phyloP scores from a whole-genome alignment of 148 eudicot genomes.

The Chenopodium berlandieri region DNA sequence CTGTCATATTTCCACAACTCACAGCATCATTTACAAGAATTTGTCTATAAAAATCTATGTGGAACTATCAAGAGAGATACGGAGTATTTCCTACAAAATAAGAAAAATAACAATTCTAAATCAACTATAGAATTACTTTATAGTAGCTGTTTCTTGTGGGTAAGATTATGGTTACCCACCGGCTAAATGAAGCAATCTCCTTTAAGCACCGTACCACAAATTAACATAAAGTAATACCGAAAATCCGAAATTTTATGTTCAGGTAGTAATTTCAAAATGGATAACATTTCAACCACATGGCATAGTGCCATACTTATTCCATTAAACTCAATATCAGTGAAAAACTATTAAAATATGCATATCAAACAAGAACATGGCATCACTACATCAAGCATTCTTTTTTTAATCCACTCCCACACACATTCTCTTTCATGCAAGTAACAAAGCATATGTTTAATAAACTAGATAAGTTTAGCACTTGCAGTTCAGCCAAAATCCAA shows the following conservation, averaged over 20 bases:
- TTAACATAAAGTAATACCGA: too few species aligned
- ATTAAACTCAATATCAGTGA: not conserved
- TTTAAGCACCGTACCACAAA: too few species aligned
- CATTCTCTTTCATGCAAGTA: not conserved
- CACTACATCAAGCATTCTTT: not conserved
- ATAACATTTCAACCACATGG: not conserved
- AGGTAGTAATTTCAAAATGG: not conserved
- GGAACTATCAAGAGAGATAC: not conserved
- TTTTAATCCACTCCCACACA: slow-evolving; percentile 10
- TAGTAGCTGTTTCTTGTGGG: not conserved
- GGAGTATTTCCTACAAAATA: not conserved
- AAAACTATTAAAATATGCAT: not conserved
- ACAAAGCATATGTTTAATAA: slow-evolving; percentile 6
- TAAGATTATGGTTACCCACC: not conserved
- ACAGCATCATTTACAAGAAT: slow-evolving; percentile 1
- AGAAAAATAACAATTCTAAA: not conserved
- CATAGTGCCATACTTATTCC: not conserved
- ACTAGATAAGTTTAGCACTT: slow-evolving; percentile 16
- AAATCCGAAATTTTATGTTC: not conserved
- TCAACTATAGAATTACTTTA: not conserved
- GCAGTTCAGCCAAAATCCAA: slow-evolving; percentile 10
- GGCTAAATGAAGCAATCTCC: not conserved
- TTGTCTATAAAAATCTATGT: not conserved
- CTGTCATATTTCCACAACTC: slow-evolving; percentile 36
- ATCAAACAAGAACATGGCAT: not conserved